Conservation (phyloP, 345 rosid genomes). For the Brassica nigra region DNA sequence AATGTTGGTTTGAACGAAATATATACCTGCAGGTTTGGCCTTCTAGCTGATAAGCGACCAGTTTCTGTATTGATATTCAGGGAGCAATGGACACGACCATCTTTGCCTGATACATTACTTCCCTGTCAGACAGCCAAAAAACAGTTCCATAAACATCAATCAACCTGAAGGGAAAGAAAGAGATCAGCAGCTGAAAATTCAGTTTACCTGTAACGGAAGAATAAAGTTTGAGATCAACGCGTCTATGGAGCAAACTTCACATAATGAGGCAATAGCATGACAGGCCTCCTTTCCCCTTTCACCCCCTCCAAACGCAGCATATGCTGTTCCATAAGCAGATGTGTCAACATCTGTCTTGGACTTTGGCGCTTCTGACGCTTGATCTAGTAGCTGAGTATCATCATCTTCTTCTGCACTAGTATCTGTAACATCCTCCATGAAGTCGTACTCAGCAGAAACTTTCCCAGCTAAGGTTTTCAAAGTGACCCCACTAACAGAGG, state of each 20-base stretch:
- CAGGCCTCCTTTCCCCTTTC: slow-evolving; percentile 82
- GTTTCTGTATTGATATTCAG: slow-evolving; percentile 97
- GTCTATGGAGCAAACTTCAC: slow-evolving; percentile 89
- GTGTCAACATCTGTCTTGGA: slow-evolving; percentile 38
- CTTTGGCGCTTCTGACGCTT: slow-evolving; percentile 30
- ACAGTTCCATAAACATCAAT: slow-evolving; percentile 6
- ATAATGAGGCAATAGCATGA: slow-evolving; percentile 86
- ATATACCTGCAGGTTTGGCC: slow-evolving; percentile 86
- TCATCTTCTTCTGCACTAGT: slow-evolving; percentile 42
- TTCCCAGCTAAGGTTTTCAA: slow-evolving; percentile 77
- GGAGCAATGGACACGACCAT: slow-evolving; percentile 91
- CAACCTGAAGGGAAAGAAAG: slow-evolving; percentile 1
- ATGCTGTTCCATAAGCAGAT: slow-evolving; percentile 61
- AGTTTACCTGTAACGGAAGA: slow-evolving; percentile 84
- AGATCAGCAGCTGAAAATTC: slow-evolving; percentile 1
- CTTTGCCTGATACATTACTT: slow-evolving; percentile 73
- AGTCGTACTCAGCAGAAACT: slow-evolving; percentile 71
- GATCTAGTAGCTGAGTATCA: slow-evolving; percentile 32
- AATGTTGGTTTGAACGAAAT: not conserved
- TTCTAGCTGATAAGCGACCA: slow-evolving; percentile 94
- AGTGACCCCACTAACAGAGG: slow-evolving; percentile 79
- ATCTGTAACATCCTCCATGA: slow-evolving; percentile 42
- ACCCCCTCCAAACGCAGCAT: slow-evolving; percentile 50
- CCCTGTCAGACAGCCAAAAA: slow-evolving; percentile 51
- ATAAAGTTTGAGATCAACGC: slow-evolving; percentile 94